Base-by-base conservation (phyloP, 805 yeast genomes). In the Groenewaldozyma salmanticensis region DNA sequence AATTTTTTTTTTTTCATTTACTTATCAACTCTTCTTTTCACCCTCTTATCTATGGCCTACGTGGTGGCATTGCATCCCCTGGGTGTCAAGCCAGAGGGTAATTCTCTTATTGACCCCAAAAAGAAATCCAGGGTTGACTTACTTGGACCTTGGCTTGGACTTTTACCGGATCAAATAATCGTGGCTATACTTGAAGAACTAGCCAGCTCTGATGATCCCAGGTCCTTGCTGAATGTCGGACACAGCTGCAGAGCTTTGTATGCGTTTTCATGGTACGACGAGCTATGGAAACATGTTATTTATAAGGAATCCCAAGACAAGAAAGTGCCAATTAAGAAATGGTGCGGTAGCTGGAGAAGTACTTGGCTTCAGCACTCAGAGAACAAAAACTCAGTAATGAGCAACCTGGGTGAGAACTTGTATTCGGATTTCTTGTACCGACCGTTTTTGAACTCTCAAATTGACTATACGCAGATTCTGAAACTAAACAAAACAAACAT, bases 291-390 rank as follows among this genome's bases (percentile, higher is more conserved):
- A 52, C 70, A 67, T 42, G 42, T 79, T 35, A 77, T 78, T 52
- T 61, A 70, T 27, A 58, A 40, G 6, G 44, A 51, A 35, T 31
- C 35, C 19, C 33, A 57, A 33, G 48, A 52, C 4, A 48, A 48
- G 7, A 61, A 66, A 2, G 46, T 51, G 38, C 54, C 59, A 9
- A 55, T 64, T 2, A 47, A 46, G 1, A 48, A 50, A 27, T 86
- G 96, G 96, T 57, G 52, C 22, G 95, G 96, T 1, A 72, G 86
- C 2, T 87, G 96, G 96, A 70, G 88, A 50, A 63, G 71, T 31
- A 77, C 90, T 2, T 63, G 73, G 27, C 58, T 76, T 46, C 19
- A 31, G 11, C 7, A 24, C 7, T 7, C 7, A 9, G 11, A 24
- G 7, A 13, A 24, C 7, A 13, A 24, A 9, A 7, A 7, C 13